phyloP scores from a whole-genome alignment of 1,139 yeast species.

The Zygosaccharomyces pseudobailii region DNA sequence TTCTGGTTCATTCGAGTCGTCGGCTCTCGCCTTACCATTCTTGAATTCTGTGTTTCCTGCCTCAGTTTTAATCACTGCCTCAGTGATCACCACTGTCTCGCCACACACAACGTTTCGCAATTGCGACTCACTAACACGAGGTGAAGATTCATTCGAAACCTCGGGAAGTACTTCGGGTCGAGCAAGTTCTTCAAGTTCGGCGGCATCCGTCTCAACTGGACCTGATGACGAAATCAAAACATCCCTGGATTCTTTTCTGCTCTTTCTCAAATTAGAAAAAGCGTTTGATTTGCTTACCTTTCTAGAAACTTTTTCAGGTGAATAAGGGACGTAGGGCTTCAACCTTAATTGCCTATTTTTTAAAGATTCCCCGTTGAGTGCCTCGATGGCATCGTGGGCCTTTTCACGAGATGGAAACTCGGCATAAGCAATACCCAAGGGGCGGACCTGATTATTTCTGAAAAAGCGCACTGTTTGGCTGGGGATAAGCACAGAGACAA shows the following conservation, averaged over 20 bases:
- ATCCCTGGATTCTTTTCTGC: conserved; percentile 1
- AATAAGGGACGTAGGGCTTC: conserved; percentile 41
- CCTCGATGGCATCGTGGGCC: conserved; percentile 44
- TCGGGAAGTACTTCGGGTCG: background rate
- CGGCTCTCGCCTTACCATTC: no score
- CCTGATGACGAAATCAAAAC: background rate
- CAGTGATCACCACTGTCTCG: no score
- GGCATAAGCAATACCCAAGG: conserved; percentile 63
- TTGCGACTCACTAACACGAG: background rate
- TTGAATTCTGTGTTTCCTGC: no score
- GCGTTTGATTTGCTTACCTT: conserved; percentile 7
- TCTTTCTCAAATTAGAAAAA: conserved; percentile 6
- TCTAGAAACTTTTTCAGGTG: conserved; percentile 28
- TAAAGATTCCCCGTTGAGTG: conserved; percentile 41
- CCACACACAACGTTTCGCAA: background rate
- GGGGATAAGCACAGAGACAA: conserved; percentile 47
- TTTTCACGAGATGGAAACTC: conserved; percentile 48
- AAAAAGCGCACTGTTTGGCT: conserved; percentile 49
- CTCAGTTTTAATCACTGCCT: no score
- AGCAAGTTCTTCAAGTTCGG: background rate
- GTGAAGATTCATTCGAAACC: conserved; percentile 1
- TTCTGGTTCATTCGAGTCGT: conserved; percentile 10
- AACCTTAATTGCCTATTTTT: conserved; percentile 39
- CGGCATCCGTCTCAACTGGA: background rate
- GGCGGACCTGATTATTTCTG: conserved; percentile 39